These are phyloP conservation scores for Aspergillus brunneoviolaceus DNA, from an alignment of 2,329 filamentous ascomycete genomes.

Conservation along the genomic window DNA sequence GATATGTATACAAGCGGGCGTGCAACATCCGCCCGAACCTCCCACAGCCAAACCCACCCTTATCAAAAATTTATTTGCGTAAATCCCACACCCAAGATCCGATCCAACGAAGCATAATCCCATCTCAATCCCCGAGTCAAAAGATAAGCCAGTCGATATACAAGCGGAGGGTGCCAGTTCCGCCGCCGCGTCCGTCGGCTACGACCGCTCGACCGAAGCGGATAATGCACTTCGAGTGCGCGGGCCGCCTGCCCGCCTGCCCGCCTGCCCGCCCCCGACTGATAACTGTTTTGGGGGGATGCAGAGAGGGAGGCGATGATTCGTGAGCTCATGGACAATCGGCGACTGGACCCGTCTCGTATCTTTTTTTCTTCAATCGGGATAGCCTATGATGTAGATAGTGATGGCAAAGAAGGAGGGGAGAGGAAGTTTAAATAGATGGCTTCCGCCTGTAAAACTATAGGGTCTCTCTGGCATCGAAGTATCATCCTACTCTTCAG, in stretches of 20 bases:
- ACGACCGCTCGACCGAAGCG: neutral
- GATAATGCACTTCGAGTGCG: conserved; percentile 1
- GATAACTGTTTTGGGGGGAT: neutral
- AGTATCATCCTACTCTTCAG: too few relatives aligned
- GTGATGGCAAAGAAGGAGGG: neutral
- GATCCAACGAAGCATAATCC: neutral
- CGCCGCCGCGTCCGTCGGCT: neutral
- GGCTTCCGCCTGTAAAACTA: neutral
- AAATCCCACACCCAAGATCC: neutral
- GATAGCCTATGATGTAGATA: neutral
- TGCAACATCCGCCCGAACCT: neutral
- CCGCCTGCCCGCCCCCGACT: neutral
- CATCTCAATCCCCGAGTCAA: neutral
- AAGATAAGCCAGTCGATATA: neutral
- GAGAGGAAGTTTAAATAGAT: neutral
- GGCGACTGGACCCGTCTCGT: neutral
- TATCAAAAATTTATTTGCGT: neutral
- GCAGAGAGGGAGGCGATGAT: neutral
- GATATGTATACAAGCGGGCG: neutral
- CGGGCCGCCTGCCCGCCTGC: conserved; percentile 1
- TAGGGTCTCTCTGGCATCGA: too few relatives aligned
- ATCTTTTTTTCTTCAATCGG: neutral
- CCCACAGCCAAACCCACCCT: neutral
- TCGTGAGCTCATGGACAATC: neutral
- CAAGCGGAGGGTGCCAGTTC: neutral